Percentiles rank a stretch among this genome's conserved stretches.
phyloP scores from a whole-genome alignment of 1,284 basidiomycete species.

The Cerioporus squamosus region DNA sequence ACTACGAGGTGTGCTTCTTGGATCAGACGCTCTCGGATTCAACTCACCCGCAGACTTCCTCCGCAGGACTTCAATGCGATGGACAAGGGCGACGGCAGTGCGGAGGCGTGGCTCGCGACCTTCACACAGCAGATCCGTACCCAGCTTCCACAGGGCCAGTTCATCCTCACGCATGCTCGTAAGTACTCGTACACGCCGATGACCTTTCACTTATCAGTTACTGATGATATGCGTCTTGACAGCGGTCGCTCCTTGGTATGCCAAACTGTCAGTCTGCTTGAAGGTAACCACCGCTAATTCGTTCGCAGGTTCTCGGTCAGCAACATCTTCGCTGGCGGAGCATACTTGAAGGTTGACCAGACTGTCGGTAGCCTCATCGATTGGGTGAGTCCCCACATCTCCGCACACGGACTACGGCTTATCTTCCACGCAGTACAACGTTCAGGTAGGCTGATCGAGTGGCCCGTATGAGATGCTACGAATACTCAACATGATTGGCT shows the following conservation, averaged over 20 bases:
- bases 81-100: conserved; percentile 41
- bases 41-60: neutral
- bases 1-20: conserved; percentile 48
- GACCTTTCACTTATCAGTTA: too few species aligned
- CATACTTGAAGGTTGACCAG: conserved; percentile 59
- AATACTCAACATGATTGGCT: too few species aligned
- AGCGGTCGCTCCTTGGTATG: conserved; percentile 56
- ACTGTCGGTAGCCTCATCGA: conserved; percentile 53
- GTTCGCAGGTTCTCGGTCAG: conserved; percentile 51
- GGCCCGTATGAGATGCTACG: too few species aligned
- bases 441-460: conserved; percentile 40
- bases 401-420: neutral
- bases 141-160: conserved; percentile 39
- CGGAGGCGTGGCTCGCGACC: conserved; percentile 46
- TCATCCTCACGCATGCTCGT: conserved; percentile 45
- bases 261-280: neutral
- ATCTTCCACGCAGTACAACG: conserved; percentile 42
- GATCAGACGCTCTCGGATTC: neutral
- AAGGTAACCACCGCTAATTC: too few species aligned
- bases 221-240: neutral
- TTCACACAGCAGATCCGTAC: conserved; percentile 46
- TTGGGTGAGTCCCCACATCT: conserved; percentile 33
- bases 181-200: conserved; percentile 23
- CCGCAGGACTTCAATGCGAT: conserved; percentile 52
- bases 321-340: conserved; percentile 54